Conservation (phyloP, 1,284 basidiomycete genomes). For the Golubevia pallescens region DNA sequence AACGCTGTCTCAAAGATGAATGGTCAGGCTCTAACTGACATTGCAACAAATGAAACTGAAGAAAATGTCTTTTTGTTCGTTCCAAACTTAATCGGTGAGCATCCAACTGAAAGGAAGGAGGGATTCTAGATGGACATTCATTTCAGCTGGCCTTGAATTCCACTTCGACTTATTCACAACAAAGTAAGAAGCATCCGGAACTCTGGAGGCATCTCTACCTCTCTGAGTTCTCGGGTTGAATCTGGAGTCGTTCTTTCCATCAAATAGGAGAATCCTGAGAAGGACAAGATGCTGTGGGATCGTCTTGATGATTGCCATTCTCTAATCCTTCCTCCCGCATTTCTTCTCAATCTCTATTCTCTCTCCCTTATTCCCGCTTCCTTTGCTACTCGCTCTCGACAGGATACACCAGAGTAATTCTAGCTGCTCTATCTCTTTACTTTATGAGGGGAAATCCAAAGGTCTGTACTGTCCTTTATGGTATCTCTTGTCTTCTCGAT, state of each 20-base stretch:
- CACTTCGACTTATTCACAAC: background rate
- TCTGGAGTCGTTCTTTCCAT: too few relatives aligned
- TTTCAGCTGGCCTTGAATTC: background rate
- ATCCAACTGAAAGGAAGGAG: background rate
- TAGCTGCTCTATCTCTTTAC: slow-evolving; percentile 86
- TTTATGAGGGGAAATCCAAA: slow-evolving; percentile 85
- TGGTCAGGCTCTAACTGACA: too few relatives aligned
- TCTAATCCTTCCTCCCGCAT: too few relatives aligned
- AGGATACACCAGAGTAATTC: slow-evolving; percentile 90
- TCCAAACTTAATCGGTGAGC: slow-evolving; percentile 89
- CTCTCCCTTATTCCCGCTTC: background rate
- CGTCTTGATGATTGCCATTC: too few relatives aligned
- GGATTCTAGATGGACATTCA: too few relatives aligned
- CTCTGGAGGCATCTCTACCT: too few relatives aligned
- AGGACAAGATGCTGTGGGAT: too few relatives aligned
- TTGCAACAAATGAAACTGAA: too few relatives aligned
- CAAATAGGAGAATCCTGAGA: too few relatives aligned
- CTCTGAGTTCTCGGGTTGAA: too few relatives aligned
- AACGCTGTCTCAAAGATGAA: too few relatives aligned
- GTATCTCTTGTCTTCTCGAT: slow-evolving; percentile 90
- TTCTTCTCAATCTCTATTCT: background rate
- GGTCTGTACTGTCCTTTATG: slow-evolving; percentile 87
- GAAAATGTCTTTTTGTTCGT: slow-evolving; percentile 73
- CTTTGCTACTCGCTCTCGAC: slow-evolving; percentile 10
- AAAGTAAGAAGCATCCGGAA: too few relatives aligned